phyloP scores from a whole-genome alignment of 352 stramenopile species.

The Globisporangium paddicum region DNA sequence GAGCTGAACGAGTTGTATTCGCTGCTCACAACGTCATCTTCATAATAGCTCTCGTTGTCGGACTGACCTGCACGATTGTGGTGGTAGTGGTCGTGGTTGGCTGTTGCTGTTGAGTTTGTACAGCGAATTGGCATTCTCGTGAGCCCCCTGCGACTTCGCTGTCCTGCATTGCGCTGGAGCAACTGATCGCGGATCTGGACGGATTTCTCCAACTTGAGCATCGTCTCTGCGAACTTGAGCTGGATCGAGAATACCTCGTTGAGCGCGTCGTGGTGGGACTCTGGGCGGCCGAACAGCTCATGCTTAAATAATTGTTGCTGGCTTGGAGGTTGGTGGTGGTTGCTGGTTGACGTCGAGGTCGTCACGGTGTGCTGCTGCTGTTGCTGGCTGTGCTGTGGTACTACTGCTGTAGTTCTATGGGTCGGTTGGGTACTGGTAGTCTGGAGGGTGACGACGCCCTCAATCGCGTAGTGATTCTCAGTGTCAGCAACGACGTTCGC shows the following conservation, averaged over 20 bases:
- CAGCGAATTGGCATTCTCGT: not conserved
- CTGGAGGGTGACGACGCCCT: conserved; percentile 42
- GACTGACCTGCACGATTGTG: not conserved
- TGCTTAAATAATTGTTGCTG: not conserved
- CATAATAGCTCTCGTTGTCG: conserved; percentile 18
- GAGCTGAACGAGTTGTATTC: conserved; percentile 31
- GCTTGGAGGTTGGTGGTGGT: not conserved
- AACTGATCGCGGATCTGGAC: conserved; percentile 55
- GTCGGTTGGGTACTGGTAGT: not conserved
- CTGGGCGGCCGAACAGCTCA: not conserved
- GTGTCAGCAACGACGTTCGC: not conserved
- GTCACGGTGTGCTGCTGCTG: not conserved
- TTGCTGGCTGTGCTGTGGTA: not conserved
- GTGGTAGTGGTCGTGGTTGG: not conserved
- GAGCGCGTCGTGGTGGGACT: conserved; percentile 25
- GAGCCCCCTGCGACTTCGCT: not conserved
- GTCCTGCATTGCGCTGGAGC: conserved; percentile 15
- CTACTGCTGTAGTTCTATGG: not conserved
- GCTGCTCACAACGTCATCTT: conserved; percentile 7
- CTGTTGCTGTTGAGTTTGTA: conserved; percentile 1
- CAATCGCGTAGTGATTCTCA: conserved; percentile 50
- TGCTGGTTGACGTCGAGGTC: not conserved
- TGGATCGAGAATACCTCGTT: conserved; percentile 65
- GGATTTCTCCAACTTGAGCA: conserved; percentile 63
- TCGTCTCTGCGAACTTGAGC: conserved; percentile 67